Percentiles rank a stretch among this genome's conserved stretches.
These are phyloP conservation scores for Leucogyrophana mollusca DNA, from an alignment of 768 basidiomycete species.

Conservation along the genomic window DNA sequence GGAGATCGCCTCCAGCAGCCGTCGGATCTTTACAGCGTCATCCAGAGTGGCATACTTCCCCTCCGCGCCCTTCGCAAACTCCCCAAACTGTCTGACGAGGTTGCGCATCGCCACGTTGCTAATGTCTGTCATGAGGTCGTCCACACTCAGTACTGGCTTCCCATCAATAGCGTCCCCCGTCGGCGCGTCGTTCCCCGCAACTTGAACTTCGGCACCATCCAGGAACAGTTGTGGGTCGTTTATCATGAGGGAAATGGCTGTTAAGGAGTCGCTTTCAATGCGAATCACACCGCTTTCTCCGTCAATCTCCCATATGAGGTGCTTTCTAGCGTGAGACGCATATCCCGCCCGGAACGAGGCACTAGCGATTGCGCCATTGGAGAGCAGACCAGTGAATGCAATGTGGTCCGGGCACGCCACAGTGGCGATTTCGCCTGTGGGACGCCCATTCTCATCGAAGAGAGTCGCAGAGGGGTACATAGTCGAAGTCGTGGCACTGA, in stretches of 20 bases:
- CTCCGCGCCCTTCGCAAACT: constrained; percentile 19
- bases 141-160: not conserved
- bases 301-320: constrained; percentile 34
- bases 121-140: not conserved
- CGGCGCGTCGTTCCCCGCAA: constrained; percentile 3
- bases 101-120: not conserved
- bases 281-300: constrained; percentile 31
- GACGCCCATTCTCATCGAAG: constrained; percentile 21
- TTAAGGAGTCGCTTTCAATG: constrained; percentile 16
- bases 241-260: constrained; percentile 16
- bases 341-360: constrained; percentile 25
- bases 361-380: constrained; percentile 28
- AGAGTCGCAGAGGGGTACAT: constrained; percentile 25
- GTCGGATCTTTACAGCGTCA: constrained; percentile 23
- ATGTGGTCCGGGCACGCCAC: constrained; percentile 25
- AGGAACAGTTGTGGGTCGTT: constrained; percentile 26
- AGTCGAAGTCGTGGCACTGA: constrained; percentile 23
- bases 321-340: constrained; percentile 18
- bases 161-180: not conserved
- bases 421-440: constrained; percentile 21
- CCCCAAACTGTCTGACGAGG: constrained; percentile 13
- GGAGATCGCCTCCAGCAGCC: constrained; percentile 22
- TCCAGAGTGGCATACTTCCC: constrained; percentile 27
- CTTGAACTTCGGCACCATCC: constrained; percentile 28
- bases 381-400: constrained; percentile 27